Evolutionary conservation across 2,329 filamentous ascomycete species (phyloP).

Genomic region (Elsinoe arachidis): DNA sequence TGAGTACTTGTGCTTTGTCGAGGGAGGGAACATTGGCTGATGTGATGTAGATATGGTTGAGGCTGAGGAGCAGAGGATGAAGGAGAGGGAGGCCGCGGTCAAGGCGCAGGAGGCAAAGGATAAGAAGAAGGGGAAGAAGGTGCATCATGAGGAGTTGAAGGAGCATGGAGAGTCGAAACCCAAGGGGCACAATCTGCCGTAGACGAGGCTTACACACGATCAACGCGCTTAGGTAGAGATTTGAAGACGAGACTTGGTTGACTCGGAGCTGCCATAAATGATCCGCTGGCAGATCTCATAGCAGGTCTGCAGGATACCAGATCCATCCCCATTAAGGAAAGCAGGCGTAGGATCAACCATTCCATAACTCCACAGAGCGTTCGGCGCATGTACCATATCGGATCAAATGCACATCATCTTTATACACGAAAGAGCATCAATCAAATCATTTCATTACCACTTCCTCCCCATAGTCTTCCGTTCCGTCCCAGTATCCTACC

Average conservation of each 20-base stretch:
- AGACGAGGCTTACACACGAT: background rate
- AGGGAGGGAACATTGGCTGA: background rate
- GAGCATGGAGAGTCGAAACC: conserved; percentile 1
- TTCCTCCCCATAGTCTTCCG: background rate
- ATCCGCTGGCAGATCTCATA: background rate
- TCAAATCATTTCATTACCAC: background rate
- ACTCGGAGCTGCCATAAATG: no score
- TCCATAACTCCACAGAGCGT: background rate
- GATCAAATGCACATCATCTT: background rate
- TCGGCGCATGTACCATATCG: background rate
- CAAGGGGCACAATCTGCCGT: conserved; percentile 9
- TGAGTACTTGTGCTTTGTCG: conserved; percentile 36
- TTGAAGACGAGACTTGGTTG: no score
- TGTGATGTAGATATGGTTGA: conserved; percentile 62
- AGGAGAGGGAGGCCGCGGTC: conserved; percentile 39
- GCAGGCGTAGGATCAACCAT: background rate
- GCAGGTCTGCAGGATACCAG: background rate
- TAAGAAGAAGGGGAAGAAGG: conserved; percentile 58
- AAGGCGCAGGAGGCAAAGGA: conserved; percentile 23
- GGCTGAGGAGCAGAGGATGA: conserved; percentile 59
- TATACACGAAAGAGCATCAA: background rate
- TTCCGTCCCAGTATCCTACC: background rate
- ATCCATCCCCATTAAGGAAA: background rate
- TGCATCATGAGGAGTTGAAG: background rate
- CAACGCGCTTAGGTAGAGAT: no score